Percentiles rank a stretch among this genome's conserved stretches.
Evolutionary conservation across 139 green algal species (phyloP).

Genomic region (Picochlorum sp.): DNA sequence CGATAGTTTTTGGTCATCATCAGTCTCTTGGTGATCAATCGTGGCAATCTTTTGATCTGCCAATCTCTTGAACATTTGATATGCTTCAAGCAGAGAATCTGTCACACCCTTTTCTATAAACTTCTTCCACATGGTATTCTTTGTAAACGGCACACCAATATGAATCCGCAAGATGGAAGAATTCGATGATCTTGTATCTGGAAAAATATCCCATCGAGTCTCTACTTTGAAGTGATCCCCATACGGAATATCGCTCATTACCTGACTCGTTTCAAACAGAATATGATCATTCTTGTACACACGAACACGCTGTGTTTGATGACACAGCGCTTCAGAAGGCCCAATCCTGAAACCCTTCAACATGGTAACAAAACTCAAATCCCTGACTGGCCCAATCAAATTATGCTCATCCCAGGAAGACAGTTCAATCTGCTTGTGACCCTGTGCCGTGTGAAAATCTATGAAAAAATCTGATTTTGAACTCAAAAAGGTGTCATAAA

Average conservation of each 20-base stretch:
- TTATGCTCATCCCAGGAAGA: conserved; percentile 22
- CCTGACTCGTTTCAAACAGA: conserved; percentile 63
- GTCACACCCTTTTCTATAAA: conserved; percentile 31
- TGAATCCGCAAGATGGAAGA: conserved; percentile 21
- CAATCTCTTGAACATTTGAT: conserved; percentile 17
- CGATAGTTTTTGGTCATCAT: background rate
- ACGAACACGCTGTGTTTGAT: conserved; percentile 59
- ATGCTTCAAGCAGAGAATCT: conserved; percentile 8
- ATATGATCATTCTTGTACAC: conserved; percentile 43
- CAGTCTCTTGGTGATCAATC: background rate
- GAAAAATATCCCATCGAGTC: conserved; percentile 45
- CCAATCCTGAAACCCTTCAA: conserved; percentile 51
- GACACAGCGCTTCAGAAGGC: conserved; percentile 49
- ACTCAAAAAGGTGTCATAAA: conserved; percentile 13
- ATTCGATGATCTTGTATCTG: background rate
- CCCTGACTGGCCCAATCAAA: conserved; percentile 50
- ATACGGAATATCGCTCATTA: conserved; percentile 76
- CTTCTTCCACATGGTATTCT: conserved; percentile 35
- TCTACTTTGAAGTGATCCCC: conserved; percentile 76
- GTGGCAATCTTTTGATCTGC: conserved; percentile 5
- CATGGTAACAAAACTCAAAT: conserved; percentile 61
- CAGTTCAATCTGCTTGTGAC: conserved; percentile 24
- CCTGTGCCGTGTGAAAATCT: conserved; percentile 26
- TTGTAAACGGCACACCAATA: conserved; percentile 38
- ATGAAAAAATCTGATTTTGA: conserved; percentile 39